Evolutionary conservation across 345 rosid genomes (phyloP).

Genomic region (Nephelium lappaceum): DNA sequence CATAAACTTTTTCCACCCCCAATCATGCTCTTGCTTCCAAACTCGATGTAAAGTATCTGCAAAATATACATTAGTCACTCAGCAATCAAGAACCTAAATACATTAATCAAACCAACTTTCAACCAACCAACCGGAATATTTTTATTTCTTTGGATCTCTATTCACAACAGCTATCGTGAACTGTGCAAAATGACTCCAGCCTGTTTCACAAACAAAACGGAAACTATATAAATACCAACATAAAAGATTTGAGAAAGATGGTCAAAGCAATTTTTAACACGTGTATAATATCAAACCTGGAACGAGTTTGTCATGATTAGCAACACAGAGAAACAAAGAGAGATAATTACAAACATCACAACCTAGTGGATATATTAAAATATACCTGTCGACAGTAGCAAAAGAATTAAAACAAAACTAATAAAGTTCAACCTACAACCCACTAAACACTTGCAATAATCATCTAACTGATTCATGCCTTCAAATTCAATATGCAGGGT

Average conservation of each 20-base stretch:
- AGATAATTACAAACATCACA: slow-evolving; percentile 93
- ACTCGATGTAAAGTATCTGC: slow-evolving; percentile 90
- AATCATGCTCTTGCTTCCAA: slow-evolving; percentile 89
- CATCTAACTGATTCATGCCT: neutral
- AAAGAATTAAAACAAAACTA: slow-evolving; percentile 16
- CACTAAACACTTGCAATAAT: neutral
- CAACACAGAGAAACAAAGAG: slow-evolving; percentile 88
- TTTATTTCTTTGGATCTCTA: no score
- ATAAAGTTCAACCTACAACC: neutral
- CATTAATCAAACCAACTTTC: slow-evolving; percentile 10
- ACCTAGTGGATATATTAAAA: slow-evolving; percentile 86
- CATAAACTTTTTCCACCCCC: no score
- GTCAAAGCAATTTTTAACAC: slow-evolving; percentile 3
- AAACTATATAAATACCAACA: slow-evolving; percentile 10
- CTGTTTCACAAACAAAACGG: no score
- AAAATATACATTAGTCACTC: slow-evolving; percentile 31
- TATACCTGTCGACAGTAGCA: slow-evolving; percentile 62
- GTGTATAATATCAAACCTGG: slow-evolving; percentile 63
- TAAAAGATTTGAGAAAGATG: neutral
- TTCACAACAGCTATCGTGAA: no score
- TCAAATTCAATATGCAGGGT: neutral
- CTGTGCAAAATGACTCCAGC: no score
- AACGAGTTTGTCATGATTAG: slow-evolving; percentile 87
- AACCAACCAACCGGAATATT: slow-evolving; percentile 71
- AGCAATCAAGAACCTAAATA: slow-evolving; percentile 14